These are phyloP conservation scores for Arthroderma sp. DNA, from an alignment of 2,329 filamentous ascomycete genomes.

Conservation along the genomic window DNA sequence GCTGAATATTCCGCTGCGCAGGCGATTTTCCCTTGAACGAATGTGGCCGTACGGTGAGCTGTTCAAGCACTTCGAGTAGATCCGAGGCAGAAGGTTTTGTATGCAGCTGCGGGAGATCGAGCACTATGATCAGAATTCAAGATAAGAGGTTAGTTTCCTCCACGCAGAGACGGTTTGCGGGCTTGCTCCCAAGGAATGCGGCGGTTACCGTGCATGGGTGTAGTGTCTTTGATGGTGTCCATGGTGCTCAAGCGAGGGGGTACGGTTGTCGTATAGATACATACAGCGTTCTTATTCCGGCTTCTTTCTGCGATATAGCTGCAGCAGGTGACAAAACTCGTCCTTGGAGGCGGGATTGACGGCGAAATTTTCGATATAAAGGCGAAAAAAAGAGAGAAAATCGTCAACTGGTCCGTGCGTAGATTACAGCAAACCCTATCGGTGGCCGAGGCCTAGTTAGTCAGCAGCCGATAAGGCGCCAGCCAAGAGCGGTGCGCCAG, in stretches of 20 bases:
- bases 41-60: conserved; percentile 53
- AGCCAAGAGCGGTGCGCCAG: too few relatives aligned
- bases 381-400: not conserved
- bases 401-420: not conserved
- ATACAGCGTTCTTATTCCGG: not conserved
- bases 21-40: conserved; percentile 21
- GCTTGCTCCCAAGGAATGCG: not conserved
- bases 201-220: too few relatives aligned
- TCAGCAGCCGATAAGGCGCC: not conserved
- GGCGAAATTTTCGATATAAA: too few relatives aligned
- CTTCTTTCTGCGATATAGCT: not conserved
- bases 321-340: too few relatives aligned
- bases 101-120: conserved; percentile 74
- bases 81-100: conserved; percentile 54
- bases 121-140: conserved; percentile 30
- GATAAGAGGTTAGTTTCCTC: not conserved
- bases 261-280: too few relatives aligned
- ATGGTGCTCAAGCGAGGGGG: too few relatives aligned
- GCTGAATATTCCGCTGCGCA: conserved; percentile 18
- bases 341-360: too few relatives aligned
- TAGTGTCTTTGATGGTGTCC: too few relatives aligned
- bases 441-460: not conserved
- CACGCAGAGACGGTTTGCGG: not conserved
- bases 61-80: conserved; percentile 52
- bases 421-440: not conserved